phyloP scores from a whole-genome alignment of 2,329 filamentous ascomycete species.

The Metarhizium brunneum region DNA sequence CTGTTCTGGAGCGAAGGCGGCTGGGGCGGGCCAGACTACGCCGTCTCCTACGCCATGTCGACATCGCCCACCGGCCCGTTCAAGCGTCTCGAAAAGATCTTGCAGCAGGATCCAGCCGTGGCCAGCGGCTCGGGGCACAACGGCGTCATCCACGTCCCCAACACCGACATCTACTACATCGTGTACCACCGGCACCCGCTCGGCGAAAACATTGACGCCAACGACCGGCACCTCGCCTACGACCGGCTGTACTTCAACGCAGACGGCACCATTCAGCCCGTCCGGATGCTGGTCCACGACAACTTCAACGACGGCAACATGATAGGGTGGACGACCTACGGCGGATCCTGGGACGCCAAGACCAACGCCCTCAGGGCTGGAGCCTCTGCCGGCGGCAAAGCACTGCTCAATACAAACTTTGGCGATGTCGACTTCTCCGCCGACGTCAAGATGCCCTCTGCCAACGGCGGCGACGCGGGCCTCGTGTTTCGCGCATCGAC shows the following conservation, averaged over 20 bases:
- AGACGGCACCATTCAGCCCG: constrained; percentile 30
- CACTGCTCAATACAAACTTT: constrained; percentile 28
- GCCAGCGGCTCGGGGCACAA: constrained; percentile 36
- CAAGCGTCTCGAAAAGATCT: constrained; percentile 26
- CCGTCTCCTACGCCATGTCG: constrained; percentile 35
- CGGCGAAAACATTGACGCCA: constrained; percentile 30
- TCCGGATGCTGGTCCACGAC: constrained; percentile 35
- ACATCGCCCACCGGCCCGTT: constrained; percentile 31
- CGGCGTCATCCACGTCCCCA: constrained; percentile 33
- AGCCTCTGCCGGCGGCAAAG: constrained; percentile 12
- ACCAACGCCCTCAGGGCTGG: constrained; percentile 13
- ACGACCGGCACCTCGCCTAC: constrained; percentile 37
- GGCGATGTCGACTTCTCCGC: constrained; percentile 21
- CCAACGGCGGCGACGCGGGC: constrained; percentile 18
- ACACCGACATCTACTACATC: constrained; percentile 37
- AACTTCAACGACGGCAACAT: constrained; percentile 30
- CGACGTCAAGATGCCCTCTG: constrained; percentile 12
- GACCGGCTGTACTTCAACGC: constrained; percentile 38
- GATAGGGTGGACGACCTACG: constrained; percentile 25
- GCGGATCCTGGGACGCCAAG: constrained; percentile 9
- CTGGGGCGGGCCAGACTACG: constrained; percentile 38
- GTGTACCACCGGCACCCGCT: constrained; percentile 35
- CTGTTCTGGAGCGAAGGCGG: constrained; percentile 39
- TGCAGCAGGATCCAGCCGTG: constrained; percentile 29
- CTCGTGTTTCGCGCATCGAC: constrained; percentile 26